A percentile compares a stretch with the other conserved stretches of the same genome.
phyloP scores from a whole-genome alignment of 768 basidiomycete genomes.

The Mycena albidolilacea region DNA sequence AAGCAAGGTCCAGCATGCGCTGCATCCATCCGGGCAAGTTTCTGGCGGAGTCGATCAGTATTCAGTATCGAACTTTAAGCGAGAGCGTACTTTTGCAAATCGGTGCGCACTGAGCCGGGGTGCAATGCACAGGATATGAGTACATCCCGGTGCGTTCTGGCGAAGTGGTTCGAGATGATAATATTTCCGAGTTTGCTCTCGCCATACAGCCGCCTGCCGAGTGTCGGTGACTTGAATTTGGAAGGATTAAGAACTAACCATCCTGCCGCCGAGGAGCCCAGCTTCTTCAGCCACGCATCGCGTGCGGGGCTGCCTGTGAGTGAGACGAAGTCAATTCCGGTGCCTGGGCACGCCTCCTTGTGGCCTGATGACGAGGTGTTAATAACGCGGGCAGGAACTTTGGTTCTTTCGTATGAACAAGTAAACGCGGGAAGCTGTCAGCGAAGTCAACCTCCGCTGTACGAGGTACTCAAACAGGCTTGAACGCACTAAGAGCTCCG shows the following conservation, averaged over 20 bases:
- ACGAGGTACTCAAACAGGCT: constrained; percentile 19
- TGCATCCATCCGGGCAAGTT: constrained; percentile 2
- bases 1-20: background rate
- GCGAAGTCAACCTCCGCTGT: background rate
- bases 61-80: no score
- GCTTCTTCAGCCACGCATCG: constrained; percentile 30
- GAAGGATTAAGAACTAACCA: constrained; percentile 10
- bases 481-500: constrained; percentile 44
- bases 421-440: constrained; percentile 32
- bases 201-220: constrained; percentile 31
- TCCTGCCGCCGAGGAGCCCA: background rate
- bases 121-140: constrained; percentile 33
- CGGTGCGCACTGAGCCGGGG: constrained; percentile 16
- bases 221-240: no score
- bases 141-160: constrained; percentile 4
- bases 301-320: constrained; percentile 25
- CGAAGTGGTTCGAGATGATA: constrained; percentile 29
- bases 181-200: constrained; percentile 37
- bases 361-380: constrained; percentile 42
- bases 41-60: background rate
- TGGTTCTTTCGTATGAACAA: background rate
- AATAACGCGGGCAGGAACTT: constrained; percentile 44
- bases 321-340: constrained; percentile 27
- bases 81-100: constrained; percentile 11
- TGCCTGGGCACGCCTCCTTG: background rate